phyloP scores from a whole-genome alignment of 768 basidiomycete genomes.

The Podaxis carcinomalis region DNA sequence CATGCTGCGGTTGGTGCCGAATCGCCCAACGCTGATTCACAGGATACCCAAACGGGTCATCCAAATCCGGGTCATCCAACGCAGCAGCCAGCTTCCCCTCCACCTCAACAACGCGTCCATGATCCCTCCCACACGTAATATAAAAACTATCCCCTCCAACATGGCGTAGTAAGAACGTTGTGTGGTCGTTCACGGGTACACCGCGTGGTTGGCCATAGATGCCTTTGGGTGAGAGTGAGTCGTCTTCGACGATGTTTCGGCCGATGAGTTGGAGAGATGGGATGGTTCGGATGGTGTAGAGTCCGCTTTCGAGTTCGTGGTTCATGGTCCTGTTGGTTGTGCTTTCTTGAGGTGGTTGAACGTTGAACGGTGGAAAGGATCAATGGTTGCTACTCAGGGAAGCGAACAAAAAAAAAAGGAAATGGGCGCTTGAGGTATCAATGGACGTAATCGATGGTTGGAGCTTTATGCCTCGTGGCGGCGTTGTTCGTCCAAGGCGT shows the following conservation, averaged over 20 bases:
- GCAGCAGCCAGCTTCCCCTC: constrained; percentile 6
- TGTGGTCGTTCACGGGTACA: neutral
- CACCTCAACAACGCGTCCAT: neutral
- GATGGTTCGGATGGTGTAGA: constrained; percentile 6
- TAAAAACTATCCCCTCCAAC: neutral
- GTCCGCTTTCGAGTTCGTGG: neutral
- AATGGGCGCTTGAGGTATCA: neutral
- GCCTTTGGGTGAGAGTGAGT: neutral
- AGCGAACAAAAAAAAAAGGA: neutral
- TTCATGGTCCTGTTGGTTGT: neutral
- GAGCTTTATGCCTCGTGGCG: neutral
- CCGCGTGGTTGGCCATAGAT: constrained; percentile 5
- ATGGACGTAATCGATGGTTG: neutral
- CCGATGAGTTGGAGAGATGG: neutral
- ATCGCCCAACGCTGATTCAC: constrained; percentile 1
- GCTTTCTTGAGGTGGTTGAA: neutral
- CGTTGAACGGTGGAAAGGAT: neutral
- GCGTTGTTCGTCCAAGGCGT: neutral
- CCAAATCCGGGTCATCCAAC: neutral
- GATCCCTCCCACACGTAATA: constrained; percentile 1
- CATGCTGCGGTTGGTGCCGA: constrained; percentile 6
- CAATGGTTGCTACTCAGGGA: neutral
- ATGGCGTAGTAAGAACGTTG: constrained; percentile 1
- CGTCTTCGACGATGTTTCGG: constrained; percentile 5
- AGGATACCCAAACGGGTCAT: neutral